Conservation (phyloP, 202 grass and related monocot genomes). For the Schoenoplectus triqueter region DNA sequence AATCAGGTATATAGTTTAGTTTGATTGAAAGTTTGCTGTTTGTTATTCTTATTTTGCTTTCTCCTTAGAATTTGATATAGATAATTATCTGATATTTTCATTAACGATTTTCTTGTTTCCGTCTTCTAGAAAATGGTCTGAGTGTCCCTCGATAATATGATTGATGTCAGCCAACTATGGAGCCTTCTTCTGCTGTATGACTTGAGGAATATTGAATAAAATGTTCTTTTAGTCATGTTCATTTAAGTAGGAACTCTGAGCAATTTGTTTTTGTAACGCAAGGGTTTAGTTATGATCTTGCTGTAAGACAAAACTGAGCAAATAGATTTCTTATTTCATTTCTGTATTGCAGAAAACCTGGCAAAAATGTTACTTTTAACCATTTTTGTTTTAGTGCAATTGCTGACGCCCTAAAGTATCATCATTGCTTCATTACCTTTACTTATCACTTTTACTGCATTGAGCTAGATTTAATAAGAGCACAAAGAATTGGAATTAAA, state of each 20-base stretch:
- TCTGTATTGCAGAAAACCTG: slow-evolving; percentile 21
- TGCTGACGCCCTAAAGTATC: not conserved
- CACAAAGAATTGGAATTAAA: too few relatives aligned
- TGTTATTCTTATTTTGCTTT: not conserved
- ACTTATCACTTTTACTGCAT: not conserved
- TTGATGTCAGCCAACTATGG: not conserved
- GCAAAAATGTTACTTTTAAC: slow-evolving; percentile 4
- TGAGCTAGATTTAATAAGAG: not conserved
- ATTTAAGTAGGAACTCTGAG: not conserved
- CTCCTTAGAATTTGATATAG: not conserved
- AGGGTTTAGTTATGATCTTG: not conserved
- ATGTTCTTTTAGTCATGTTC: slow-evolving; percentile 8
- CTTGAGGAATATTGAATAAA: slow-evolving; percentile 36
- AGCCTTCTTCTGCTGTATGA: slow-evolving; percentile 11
- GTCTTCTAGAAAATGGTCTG: slow-evolving; percentile 67
- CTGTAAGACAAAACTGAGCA: slow-evolving; percentile 2
- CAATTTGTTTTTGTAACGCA: slow-evolving; percentile 22
- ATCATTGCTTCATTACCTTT: not conserved
- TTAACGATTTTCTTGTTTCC: slow-evolving; percentile 37
- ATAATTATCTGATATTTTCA: not conserved
- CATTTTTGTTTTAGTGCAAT: not conserved
- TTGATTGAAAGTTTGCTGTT: not conserved
- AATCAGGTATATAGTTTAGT: not conserved
- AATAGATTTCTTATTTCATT: slow-evolving; percentile 22
- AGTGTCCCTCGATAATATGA: slow-evolving; percentile 78